Conservation (phyloP, 2,329 filamentous ascomycete species). For the Cytospora chrysosperma region DNA sequence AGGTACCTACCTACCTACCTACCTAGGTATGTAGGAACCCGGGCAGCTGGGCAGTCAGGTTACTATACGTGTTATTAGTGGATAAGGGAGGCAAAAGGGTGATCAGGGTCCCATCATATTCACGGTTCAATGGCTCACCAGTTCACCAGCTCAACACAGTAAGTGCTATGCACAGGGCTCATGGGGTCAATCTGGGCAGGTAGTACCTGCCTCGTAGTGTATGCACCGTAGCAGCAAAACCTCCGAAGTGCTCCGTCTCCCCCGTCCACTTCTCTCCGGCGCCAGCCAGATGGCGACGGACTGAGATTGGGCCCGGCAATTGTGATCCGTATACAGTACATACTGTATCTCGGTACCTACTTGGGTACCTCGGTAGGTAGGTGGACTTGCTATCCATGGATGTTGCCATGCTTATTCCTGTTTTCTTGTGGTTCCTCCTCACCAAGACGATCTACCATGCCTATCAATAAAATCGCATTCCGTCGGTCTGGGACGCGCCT, state of each 20-base stretch:
- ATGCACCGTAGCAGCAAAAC: neutral
- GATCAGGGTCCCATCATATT: neutral
- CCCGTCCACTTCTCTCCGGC: slow-evolving; percentile 2
- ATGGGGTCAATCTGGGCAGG: slow-evolving; percentile 11
- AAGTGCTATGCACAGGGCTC: neutral
- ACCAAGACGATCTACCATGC: neutral
- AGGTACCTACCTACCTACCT: neutral
- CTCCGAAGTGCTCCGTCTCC: slow-evolving; percentile 6
- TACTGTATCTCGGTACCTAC: too few species aligned
- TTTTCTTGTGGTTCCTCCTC: neutral
- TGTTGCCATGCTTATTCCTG: neutral
- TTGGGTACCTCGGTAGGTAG: too few species aligned
- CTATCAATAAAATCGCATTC: neutral
- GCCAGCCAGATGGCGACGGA: neutral
- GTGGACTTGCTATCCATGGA: too few species aligned
- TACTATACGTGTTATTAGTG: neutral
- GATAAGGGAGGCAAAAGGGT: neutral
- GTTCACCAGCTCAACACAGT: too few species aligned
- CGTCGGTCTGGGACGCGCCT: neutral
- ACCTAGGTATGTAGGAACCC: too few species aligned
- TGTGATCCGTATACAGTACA: too few species aligned
- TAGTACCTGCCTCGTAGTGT: too few species aligned
- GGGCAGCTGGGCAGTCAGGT: too few species aligned
- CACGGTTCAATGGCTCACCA: neutral
- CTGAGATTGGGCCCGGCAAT: neutral